These are phyloP conservation scores for Chrysanthemum makinoi DNA, from an alignment of 129 eudicot species.

Conservation along the genomic window DNA sequence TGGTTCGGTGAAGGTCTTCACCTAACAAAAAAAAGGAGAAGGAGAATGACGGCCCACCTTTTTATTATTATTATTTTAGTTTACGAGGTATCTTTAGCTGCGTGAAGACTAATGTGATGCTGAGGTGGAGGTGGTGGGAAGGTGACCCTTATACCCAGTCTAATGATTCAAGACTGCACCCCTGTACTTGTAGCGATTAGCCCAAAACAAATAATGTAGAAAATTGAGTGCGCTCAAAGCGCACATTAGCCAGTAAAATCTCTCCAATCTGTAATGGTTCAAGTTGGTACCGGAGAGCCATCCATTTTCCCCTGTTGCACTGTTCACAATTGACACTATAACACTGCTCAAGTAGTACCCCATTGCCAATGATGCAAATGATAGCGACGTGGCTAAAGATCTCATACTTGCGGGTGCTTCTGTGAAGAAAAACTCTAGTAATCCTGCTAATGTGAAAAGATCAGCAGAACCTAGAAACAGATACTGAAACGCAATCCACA, in stretches of 20 bases:
- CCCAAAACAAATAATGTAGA: slow-evolving; percentile 79
- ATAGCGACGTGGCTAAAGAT: slow-evolving; percentile 73
- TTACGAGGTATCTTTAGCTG: too few relatives aligned
- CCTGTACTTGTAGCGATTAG: slow-evolving; percentile 56
- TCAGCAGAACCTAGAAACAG: slow-evolving; percentile 87
- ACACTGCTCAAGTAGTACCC: slow-evolving; percentile 80
- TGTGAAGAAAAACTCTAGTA: slow-evolving; percentile 84
- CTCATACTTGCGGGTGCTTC: slow-evolving; percentile 82
- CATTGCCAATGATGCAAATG: slow-evolving; percentile 75
- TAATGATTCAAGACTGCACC: too few relatives aligned
- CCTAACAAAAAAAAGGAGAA: too few relatives aligned
- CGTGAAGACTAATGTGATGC: too few relatives aligned
- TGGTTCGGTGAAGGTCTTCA: too few relatives aligned
- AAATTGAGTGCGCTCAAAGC: slow-evolving; percentile 65
- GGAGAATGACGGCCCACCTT: too few relatives aligned
- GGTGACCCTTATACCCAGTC: too few relatives aligned
- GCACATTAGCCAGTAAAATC: slow-evolving; percentile 84
- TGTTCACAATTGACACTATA: slow-evolving; percentile 71
- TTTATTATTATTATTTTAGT: too few relatives aligned
- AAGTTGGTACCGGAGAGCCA: slow-evolving; percentile 73
- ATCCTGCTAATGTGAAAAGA: slow-evolving; percentile 73
- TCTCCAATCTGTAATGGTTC: slow-evolving; percentile 63
- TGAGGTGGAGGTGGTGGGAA: too few relatives aligned
- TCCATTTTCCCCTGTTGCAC: slow-evolving; percentile 51
- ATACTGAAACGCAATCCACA: slow-evolving; percentile 88